These are phyloP conservation scores for Lactifluus hygrophoroides DNA, from an alignment of 768 basidiomycete genomes.

Conservation along the genomic window DNA sequence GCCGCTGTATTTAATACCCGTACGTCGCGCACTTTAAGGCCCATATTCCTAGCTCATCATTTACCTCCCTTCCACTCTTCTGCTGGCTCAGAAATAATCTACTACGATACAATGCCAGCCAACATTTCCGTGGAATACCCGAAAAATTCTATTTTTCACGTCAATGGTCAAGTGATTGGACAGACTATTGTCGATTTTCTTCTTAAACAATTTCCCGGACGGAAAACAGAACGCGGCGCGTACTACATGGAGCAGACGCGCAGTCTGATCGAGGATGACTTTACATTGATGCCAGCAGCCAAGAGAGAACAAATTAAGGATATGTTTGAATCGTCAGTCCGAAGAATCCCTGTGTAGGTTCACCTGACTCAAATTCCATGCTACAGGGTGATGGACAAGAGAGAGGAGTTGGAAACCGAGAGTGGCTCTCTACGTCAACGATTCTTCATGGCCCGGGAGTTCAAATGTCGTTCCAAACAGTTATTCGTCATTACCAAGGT, in stretches of 20 bases:
- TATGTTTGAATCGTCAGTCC: background rate
- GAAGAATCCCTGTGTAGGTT: background rate
- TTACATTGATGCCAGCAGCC: background rate
- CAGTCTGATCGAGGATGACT: background rate
- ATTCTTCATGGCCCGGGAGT: background rate
- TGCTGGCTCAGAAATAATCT: background rate
- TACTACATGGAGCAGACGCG: background rate
- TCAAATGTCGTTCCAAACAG: background rate
- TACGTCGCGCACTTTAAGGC: no score
- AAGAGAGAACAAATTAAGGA: background rate
- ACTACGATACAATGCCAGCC: background rate
- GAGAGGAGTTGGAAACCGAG: background rate
- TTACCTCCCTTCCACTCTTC: background rate
- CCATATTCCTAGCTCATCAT: no score
- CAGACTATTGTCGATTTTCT: background rate
- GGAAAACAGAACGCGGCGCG: background rate
- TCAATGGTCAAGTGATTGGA: background rate
- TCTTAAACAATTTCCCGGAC: background rate
- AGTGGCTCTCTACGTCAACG: background rate
- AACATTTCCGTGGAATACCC: no score
- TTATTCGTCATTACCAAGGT: background rate
- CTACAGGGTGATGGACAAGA: background rate
- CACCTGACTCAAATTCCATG: background rate
- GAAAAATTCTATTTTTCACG: no score
- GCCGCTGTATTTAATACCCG: no score